Conservation (phyloP, 306 rosid genomes). For the Prunus salicina region DNA sequence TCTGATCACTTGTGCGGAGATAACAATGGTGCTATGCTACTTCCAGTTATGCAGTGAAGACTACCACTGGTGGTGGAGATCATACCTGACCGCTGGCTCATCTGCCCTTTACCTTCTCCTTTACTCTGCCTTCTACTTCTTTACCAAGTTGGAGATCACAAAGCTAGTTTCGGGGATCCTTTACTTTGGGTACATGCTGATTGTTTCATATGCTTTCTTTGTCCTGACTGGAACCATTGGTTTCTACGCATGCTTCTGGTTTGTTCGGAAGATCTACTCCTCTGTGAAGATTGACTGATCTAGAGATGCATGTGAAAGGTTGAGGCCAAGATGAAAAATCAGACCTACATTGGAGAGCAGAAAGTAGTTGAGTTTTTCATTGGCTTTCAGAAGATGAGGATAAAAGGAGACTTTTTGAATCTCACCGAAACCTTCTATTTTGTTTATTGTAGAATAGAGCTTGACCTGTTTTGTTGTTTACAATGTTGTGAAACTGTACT, state of each 20-base stretch:
- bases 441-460: constrained; percentile 43
- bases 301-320: constrained; percentile 12
- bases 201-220: constrained; percentile 82
- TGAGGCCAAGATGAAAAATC: constrained; percentile 14
- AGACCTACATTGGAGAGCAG: no score
- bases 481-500: constrained; percentile 23
- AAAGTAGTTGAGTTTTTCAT: no score
- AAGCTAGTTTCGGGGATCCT: constrained; percentile 92
- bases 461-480: constrained; percentile 36
- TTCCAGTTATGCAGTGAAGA: constrained; percentile 99
- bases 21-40: constrained; percentile 94
- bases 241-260: constrained; percentile 98
- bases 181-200: constrained; percentile 91
- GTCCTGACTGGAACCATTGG: constrained; percentile 96
- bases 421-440: constrained; percentile 23
- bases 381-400: background rate
- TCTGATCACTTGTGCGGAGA: constrained; percentile 93
- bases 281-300: constrained; percentile 96
- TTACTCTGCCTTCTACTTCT: constrained; percentile 93
- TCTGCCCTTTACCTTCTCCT: constrained; percentile 94
- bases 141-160: constrained; percentile 88
- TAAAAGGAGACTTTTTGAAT: constrained; percentile 27
- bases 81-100: constrained; percentile 96
- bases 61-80: constrained; percentile 99
- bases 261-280: constrained; percentile 91